phyloP scores from a whole-genome alignment of 2,329 filamentous ascomycete genomes.

The Trichothecium roseum region DNA sequence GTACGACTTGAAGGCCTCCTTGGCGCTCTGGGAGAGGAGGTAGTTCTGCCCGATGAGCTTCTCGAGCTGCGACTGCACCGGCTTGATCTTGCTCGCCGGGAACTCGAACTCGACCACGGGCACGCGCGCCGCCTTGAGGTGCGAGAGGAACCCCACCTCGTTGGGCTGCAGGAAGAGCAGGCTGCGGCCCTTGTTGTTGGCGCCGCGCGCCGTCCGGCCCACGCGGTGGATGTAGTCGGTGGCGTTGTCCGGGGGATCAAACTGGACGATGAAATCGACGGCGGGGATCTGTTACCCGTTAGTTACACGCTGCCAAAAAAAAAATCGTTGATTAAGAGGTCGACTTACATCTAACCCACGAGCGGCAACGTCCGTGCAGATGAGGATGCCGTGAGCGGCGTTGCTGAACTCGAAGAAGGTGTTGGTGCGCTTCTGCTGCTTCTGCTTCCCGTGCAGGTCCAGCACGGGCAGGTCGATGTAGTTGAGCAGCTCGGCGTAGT shows the following conservation, averaged over 20 bases:
- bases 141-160: slow-evolving; percentile 84
- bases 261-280: slow-evolving; percentile 95
- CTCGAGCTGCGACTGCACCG: slow-evolving; percentile 84
- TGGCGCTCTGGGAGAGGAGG: slow-evolving; percentile 82
- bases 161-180: slow-evolving; percentile 91
- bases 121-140: slow-evolving; percentile 83
- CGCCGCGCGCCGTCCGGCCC: slow-evolving; percentile 82
- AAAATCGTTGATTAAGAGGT: neutral
- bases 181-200: slow-evolving; percentile 73
- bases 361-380: slow-evolving; percentile 94
- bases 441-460: slow-evolving; percentile 87
- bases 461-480: slow-evolving; percentile 91
- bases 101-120: slow-evolving; percentile 96
- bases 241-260: slow-evolving; percentile 86
- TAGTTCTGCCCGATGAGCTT: slow-evolving; percentile 93
- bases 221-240: slow-evolving; percentile 93
- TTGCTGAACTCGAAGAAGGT: slow-evolving; percentile 92
- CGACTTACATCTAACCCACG: slow-evolving; percentile 71
- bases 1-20: slow-evolving; percentile 77
- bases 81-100: slow-evolving; percentile 81
- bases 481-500: slow-evolving; percentile 90
- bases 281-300: slow-evolving; percentile 59
- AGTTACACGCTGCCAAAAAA: slow-evolving; percentile 5
- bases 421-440: slow-evolving; percentile 97
- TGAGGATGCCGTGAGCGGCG: slow-evolving; percentile 71